Base-by-base conservation (phyloP, 371 early-diverging fungal species). In the Mortierella sp. region DNA sequence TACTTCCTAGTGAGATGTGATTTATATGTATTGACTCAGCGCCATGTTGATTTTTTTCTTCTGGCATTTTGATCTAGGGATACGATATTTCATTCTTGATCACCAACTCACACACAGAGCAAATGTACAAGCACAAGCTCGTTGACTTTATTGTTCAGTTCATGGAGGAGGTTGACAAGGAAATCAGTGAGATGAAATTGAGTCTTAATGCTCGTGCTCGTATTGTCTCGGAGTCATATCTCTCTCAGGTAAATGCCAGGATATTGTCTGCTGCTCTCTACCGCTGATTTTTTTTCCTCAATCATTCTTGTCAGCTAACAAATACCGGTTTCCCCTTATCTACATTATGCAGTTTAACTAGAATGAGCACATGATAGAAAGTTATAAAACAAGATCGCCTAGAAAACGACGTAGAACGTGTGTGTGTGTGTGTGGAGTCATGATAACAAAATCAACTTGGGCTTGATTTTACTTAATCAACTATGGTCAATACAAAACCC, bases 121-220 rank as follows among this genome's bases (percentile, higher is more conserved):
- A 94, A 85, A 97, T 98, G 98, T 95, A 90, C 85, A 97, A 97
- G 89, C 96, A 97, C 88, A 98, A 98, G 84, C 86, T 98, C 70
- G 98, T 98, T 15, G 99, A 98, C 83, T 98, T 98, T 82, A 95
- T 98, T 84, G 94, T 98, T 63, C 94, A 96, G 86, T 98, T 98
- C 77, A 97, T 98, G 99, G 98, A 98, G 84, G 98, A 97, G 69
- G 97, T 98, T 32, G 99, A 98, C 85, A 97, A 96, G 90, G 99
- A 98, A 84, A 98, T 99, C 72, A 94, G 94, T 75, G 98, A 98
- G 83, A 97, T 99, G 98, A 97, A 97, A 84, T 87, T 99, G 76
- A 94, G 94, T 83, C 88, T 99, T 63, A 98, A 98, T 82, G 94
- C 96, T 43, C 90, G 99, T 36, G 98, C 98, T 4, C 95, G 99